Conservation (phyloP, 2,329 filamentous ascomycete genomes). For the Phyllosticta paracitricarpa region DNA sequence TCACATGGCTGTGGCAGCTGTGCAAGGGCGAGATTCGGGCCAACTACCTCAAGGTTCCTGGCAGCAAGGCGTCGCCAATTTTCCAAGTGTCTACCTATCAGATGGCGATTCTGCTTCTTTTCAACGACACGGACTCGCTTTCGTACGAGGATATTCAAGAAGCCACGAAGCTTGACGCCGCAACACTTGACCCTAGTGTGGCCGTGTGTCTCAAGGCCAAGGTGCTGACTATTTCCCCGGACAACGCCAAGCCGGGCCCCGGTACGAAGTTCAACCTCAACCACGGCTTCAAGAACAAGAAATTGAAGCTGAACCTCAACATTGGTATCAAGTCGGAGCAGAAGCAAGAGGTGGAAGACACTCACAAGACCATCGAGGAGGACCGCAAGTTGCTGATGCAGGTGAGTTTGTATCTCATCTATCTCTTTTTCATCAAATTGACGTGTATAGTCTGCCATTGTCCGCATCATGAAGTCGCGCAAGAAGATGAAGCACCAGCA, state of each 20-base stretch:
- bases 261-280: conserved; percentile 79
- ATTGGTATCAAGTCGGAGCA: conserved; percentile 89
- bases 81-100: conserved; percentile 98
- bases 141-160: conserved; percentile 80
- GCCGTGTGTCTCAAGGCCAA: conserved; percentile 87
- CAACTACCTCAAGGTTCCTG: conserved; percentile 66
- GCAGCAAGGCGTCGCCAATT: conserved; percentile 81
- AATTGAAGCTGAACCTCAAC: conserved; percentile 94
- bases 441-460: conserved; percentile 74
- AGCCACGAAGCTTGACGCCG: conserved; percentile 67
- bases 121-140: conserved; percentile 82
- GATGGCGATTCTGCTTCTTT: conserved; percentile 89
- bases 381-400: conserved; percentile 93
- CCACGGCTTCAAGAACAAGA: conserved; percentile 96
- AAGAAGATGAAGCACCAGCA: conserved; percentile 98
- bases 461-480: conserved; percentile 98
- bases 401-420: conserved; percentile 47
- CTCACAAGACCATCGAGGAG: conserved; percentile 98
- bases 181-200: conserved; percentile 78
- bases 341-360: conserved; percentile 93
- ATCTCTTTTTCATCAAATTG: not conserved
- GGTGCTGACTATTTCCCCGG: conserved; percentile 63
- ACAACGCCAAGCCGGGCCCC: conserved; percentile 63
- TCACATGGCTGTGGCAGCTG: conserved; percentile 96
- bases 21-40: conserved; percentile 96